A percentile compares a stretch with the other conserved stretches of the same genome.
These are phyloP conservation scores for Suillus ampliporus DNA, from an alignment of 768 basidiomycete genomes.

Conservation along the genomic window DNA sequence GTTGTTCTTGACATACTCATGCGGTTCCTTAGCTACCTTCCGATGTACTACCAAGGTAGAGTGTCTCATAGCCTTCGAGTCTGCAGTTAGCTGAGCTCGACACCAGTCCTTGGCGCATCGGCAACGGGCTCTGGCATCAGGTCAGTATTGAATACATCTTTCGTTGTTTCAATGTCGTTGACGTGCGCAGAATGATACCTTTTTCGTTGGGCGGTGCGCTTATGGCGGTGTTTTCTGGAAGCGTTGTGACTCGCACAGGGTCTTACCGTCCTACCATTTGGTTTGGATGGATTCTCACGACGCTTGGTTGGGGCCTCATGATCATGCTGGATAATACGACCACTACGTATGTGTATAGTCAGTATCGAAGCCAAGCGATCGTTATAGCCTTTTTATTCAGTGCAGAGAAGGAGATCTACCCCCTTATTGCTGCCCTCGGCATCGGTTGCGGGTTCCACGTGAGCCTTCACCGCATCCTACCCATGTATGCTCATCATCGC, in stretches of 20 bases:
- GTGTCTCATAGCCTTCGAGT: neutral
- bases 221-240: constrained; percentile 30
- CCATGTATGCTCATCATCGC: neutral
- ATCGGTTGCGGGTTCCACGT: constrained; percentile 43
- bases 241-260: constrained; percentile 31
- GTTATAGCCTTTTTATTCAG: constrained; percentile 23
- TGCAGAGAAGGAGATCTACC: constrained; percentile 37
- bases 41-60: constrained; percentile 45
- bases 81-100: neutral
- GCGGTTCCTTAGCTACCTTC: constrained; percentile 36
- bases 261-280: constrained; percentile 40
- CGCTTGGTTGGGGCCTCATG: constrained; percentile 44
- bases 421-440: constrained; percentile 39
- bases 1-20: constrained; percentile 11
- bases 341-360: constrained; percentile 26
- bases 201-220: constrained; percentile 35
- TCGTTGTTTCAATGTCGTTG: neutral
- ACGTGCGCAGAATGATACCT: constrained; percentile 39
- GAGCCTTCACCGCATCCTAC: neutral
- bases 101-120: constrained; percentile 42
- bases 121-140: constrained; percentile 40
- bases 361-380: neutral
- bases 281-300: constrained; percentile 36
- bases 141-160: constrained; percentile 16
- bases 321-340: constrained; percentile 41